Evolutionary conservation across 192 early-diverging fungal species (phyloP).

Genomic region (Coemansia sp.): DNA sequence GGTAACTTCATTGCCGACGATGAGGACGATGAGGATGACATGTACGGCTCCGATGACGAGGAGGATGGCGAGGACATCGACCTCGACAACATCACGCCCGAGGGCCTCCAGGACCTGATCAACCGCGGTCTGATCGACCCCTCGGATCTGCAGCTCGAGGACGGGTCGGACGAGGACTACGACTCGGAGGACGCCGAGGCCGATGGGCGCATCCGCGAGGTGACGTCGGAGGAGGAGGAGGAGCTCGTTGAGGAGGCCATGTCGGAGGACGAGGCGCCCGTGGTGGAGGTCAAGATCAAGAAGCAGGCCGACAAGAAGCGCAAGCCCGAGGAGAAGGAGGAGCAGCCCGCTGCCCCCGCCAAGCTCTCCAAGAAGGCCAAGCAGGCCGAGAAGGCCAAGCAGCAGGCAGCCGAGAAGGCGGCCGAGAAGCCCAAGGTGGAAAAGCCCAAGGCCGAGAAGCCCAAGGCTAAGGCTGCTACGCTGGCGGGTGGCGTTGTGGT

Average conservation of each 20-base stretch:
- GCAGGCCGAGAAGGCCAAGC: slow-evolving; percentile 30
- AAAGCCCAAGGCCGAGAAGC: slow-evolving; percentile 29
- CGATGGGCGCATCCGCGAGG: slow-evolving; percentile 47
- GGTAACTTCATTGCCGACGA: slow-evolving; percentile 47
- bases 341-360: slow-evolving; percentile 3
- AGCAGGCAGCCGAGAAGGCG: slow-evolving; percentile 30
- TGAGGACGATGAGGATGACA: slow-evolving; percentile 51
- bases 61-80: slow-evolving; percentile 46
- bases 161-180: slow-evolving; percentile 43
- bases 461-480: slow-evolving; percentile 44
- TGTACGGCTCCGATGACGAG: slow-evolving; percentile 32
- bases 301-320: slow-evolving; percentile 49
- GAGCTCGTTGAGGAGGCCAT: slow-evolving; percentile 43
- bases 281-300: slow-evolving; percentile 54
- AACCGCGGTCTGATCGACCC: slow-evolving; percentile 36
- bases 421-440: slow-evolving; percentile 31
- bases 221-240: slow-evolving; percentile 43
- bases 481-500: slow-evolving; percentile 76
- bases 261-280: slow-evolving; percentile 26
- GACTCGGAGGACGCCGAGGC: slow-evolving; percentile 49
- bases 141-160: slow-evolving; percentile 11
- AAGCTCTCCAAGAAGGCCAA: slow-evolving; percentile 46
- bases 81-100: slow-evolving; percentile 18
- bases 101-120: slow-evolving; percentile 38
- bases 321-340: slow-evolving; percentile 29